Conservation (phyloP, 441 rosid species). For the Arabidopsis hybrid region DNA sequence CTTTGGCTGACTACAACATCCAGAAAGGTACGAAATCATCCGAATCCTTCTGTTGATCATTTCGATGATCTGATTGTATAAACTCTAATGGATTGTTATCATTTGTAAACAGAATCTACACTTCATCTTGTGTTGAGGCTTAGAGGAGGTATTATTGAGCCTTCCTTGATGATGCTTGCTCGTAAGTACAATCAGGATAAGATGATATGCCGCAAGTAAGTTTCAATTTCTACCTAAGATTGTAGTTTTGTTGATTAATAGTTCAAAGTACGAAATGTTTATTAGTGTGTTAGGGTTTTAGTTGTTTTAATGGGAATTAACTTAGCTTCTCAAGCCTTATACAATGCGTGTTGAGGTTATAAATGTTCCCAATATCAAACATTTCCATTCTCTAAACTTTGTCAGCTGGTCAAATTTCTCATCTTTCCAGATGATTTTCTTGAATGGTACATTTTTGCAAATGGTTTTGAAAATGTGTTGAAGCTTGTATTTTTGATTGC, state of each 20-base stretch:
- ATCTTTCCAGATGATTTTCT: constrained; percentile 48
- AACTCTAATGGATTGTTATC: background rate
- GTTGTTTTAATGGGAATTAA: constrained; percentile 31
- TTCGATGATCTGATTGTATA: background rate
- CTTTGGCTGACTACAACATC: constrained; percentile 50
- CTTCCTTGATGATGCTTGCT: constrained; percentile 92
- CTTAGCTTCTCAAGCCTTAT: constrained; percentile 46
- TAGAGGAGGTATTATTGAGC: constrained; percentile 98
- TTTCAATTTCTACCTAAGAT: no score
- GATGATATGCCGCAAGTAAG: constrained; percentile 92
- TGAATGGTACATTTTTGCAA: constrained; percentile 37
- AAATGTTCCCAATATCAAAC: constrained; percentile 42
- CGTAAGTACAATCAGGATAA: constrained; percentile 91
- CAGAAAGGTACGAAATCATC: constrained; percentile 36
- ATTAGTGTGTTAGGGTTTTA: background rate
- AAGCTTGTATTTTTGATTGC: no score
- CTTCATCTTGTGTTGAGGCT: constrained; percentile 90
- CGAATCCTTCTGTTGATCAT: no score
- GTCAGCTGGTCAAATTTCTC: constrained; percentile 42
- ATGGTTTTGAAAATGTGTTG: background rate
- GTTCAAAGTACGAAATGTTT: no score
- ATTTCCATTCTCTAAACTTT: constrained; percentile 45
- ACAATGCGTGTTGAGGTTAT: constrained; percentile 40
- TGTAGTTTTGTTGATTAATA: no score
- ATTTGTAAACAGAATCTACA: constrained; percentile 63